These are phyloP conservation scores for Arthroderma uncinatum DNA, from an alignment of 2,329 filamentous ascomycete genomes.

Conservation along the genomic window DNA sequence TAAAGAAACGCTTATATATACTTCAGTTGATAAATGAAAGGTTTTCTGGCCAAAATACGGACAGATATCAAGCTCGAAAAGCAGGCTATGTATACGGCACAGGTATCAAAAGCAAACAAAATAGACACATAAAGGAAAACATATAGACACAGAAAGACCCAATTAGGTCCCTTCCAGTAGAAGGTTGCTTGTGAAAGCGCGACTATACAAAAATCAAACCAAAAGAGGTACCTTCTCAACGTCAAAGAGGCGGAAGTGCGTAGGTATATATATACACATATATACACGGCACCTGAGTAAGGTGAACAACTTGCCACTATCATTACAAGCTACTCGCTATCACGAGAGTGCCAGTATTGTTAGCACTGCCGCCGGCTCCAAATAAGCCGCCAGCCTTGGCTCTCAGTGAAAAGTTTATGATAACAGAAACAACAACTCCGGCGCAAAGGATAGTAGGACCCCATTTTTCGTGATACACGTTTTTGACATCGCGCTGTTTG, in stretches of 20 bases:
- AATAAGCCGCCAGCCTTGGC: slow-evolving; percentile 34
- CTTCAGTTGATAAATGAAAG: not conserved
- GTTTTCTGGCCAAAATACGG: not conserved
- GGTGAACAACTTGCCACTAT: not conserved
- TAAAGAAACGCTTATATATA: not conserved
- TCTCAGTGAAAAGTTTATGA: slow-evolving; percentile 69
- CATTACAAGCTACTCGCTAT: not conserved
- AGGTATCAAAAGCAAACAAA: not conserved
- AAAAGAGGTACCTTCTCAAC: not conserved
- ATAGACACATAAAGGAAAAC: not conserved
- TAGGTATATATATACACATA: not conserved
- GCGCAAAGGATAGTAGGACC: slow-evolving; percentile 69
- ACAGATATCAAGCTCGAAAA: not conserved
- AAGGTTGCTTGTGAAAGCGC: not conserved
- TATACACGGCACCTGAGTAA: not conserved
- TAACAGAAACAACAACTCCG: slow-evolving; percentile 61
- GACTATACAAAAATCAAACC: not conserved
- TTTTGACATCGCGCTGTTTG: slow-evolving; percentile 64
- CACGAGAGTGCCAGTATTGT: not conserved
- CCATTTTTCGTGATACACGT: slow-evolving; percentile 72
- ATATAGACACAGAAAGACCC: not conserved
- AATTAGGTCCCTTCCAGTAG: not conserved
- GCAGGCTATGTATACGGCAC: not conserved
- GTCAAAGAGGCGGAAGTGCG: not conserved
- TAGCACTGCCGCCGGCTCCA: not conserved